phyloP scores from a whole-genome alignment of 1,284 basidiomycete species.

The Cutaneotrichosporon sp. region DNA sequence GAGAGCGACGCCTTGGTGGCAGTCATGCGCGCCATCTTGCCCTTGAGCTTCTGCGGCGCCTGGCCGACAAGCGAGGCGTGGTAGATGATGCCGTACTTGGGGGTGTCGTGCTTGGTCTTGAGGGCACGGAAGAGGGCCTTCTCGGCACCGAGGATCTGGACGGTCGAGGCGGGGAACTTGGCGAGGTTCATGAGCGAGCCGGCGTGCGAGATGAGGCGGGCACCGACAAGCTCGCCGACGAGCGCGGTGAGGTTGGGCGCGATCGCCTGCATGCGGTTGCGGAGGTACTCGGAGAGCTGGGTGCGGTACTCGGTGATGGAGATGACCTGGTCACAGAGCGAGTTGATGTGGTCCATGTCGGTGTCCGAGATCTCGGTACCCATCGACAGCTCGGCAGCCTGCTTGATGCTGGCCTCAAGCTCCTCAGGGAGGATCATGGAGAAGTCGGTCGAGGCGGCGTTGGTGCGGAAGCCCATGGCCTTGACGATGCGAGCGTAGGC shows the following conservation, averaged over 20 bases:
- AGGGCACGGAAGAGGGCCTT: slow-evolving; percentile 97
- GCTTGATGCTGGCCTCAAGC: slow-evolving; percentile 85
- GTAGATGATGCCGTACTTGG: slow-evolving; percentile 97
- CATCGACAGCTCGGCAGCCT: slow-evolving; percentile 95
- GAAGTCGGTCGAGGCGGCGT: slow-evolving; percentile 82
- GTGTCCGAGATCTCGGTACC: slow-evolving; percentile 97
- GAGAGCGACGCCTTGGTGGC: slow-evolving; percentile 96
- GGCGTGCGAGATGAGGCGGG: slow-evolving; percentile 93
- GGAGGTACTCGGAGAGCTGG: slow-evolving; percentile 90
- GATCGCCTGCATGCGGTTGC: slow-evolving; percentile 92
- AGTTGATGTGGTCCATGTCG: slow-evolving; percentile 92
- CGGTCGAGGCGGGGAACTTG: slow-evolving; percentile 96
- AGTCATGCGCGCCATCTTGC: slow-evolving; percentile 99
- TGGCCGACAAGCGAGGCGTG: slow-evolving; percentile 96
- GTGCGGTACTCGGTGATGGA: slow-evolving; percentile 91
- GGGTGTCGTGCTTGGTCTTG: slow-evolving; percentile 99
- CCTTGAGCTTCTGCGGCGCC: slow-evolving; percentile 97
- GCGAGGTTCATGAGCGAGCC: slow-evolving; percentile 91
- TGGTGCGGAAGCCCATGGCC: slow-evolving; percentile 92
- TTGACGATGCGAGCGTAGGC: slow-evolving; percentile 93
- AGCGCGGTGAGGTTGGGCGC: slow-evolving; percentile 95
- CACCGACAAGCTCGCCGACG: slow-evolving; percentile 95
- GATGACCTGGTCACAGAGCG: slow-evolving; percentile 96
- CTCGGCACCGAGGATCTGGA: slow-evolving; percentile 97
- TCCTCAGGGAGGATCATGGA: slow-evolving; percentile 91